Evolutionary conservation across 2,329 filamentous ascomycete species (phyloP).

Genomic region (Aspergillus alliaceus): DNA sequence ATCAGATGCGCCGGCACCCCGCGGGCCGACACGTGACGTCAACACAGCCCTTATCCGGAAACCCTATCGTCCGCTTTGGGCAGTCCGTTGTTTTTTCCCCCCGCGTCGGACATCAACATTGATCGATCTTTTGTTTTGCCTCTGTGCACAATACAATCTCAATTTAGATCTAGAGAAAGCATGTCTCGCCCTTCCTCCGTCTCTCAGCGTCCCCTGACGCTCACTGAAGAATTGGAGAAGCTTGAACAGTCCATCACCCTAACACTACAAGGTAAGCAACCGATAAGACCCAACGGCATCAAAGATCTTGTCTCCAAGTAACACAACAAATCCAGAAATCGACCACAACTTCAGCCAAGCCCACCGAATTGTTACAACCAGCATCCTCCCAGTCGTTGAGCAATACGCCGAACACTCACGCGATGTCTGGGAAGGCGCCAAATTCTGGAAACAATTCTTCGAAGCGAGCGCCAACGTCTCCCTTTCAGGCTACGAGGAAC

Average conservation of each 20-base stretch:
- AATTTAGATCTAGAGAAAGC: neutral
- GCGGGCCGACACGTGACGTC: conserved; percentile 30
- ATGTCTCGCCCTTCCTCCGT: conserved; percentile 54
- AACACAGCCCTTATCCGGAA: conserved; percentile 31
- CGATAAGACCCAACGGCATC: neutral
- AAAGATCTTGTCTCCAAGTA: too few relatives aligned
- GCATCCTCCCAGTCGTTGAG: conserved; percentile 89
- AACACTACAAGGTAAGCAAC: conserved; percentile 76
- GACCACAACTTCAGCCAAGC: conserved; percentile 97
- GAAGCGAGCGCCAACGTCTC: conserved; percentile 97
- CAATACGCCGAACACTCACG: conserved; percentile 93
- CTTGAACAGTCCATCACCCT: conserved; percentile 96
- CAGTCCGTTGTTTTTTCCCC: conserved; percentile 28
- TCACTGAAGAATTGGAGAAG: conserved; percentile 94
- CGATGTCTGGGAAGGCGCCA: conserved; percentile 94
- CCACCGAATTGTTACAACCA: conserved; percentile 91
- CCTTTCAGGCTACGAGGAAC: conserved; percentile 88
- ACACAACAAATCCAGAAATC: conserved; percentile 71
- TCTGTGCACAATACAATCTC: neutral
- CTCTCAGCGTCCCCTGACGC: conserved; percentile 63
- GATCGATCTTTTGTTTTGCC: neutral
- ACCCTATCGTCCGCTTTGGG: conserved; percentile 37
- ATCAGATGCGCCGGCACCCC: conserved; percentile 8
- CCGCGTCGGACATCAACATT: conserved; percentile 22
- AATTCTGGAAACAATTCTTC: conserved; percentile 99